phyloP scores from a whole-genome alignment of 2,329 filamentous ascomycete species.

The Aureobasidium sp. region DNA sequence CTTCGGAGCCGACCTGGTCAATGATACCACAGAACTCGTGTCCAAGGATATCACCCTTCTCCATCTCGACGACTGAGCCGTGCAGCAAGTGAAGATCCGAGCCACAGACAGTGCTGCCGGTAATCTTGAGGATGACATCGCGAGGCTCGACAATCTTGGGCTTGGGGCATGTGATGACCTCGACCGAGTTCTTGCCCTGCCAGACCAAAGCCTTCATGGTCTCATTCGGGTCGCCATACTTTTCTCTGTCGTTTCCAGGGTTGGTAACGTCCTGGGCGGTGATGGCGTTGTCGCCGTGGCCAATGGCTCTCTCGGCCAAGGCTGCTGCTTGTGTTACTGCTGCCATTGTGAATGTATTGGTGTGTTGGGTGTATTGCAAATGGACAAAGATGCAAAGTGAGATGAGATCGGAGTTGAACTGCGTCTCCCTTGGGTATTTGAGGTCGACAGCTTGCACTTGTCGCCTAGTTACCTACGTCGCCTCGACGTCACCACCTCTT shows the following conservation, averaged over 20 bases:
- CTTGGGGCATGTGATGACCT: conserved; percentile 61
- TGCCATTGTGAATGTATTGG: conserved; percentile 28
- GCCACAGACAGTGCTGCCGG: conserved; percentile 56
- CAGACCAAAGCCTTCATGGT: conserved; percentile 76
- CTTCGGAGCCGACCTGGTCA: conserved; percentile 37
- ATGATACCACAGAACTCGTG: conserved; percentile 49
- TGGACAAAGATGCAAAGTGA: background rate
- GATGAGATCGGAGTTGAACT: background rate
- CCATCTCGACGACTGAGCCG: conserved; percentile 41
- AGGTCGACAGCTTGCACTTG: background rate
- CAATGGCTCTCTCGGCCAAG: conserved; percentile 58
- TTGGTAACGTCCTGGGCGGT: conserved; percentile 64
- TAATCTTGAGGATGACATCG: conserved; percentile 78
- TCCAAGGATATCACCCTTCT: conserved; percentile 46
- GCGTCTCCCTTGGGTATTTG: background rate
- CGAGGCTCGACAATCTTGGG: conserved; percentile 65
- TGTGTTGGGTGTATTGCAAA: background rate
- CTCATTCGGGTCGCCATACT: conserved; percentile 47
- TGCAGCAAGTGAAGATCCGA: conserved; percentile 54
- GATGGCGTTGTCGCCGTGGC: conserved; percentile 58
- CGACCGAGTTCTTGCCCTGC: conserved; percentile 74
- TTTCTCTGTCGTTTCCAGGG: conserved; percentile 46
- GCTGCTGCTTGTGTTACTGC: conserved; percentile 58
- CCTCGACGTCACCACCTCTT: conserved; percentile 10
- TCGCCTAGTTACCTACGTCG: background rate